A percentile compares a stretch with the other conserved stretches of the same genome.
phyloP scores from a whole-genome alignment of 2,329 filamentous ascomycete species.

The Colletotrichum orbiculare region DNA sequence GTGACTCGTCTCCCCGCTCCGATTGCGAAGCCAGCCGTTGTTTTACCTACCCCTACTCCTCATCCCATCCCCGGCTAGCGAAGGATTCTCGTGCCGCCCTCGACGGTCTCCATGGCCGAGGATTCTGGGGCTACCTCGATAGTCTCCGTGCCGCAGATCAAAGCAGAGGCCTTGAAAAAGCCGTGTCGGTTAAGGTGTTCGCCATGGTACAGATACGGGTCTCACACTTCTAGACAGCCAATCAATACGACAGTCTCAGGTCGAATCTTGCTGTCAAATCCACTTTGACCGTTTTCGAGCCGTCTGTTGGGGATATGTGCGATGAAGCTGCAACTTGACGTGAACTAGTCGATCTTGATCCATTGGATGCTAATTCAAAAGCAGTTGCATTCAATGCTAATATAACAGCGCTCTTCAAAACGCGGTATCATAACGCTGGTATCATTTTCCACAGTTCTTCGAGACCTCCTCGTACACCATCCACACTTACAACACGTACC shows the following conservation, averaged over 20 bases:
- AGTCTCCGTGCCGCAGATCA: slow-evolving; percentile 69
- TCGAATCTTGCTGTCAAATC: neutral
- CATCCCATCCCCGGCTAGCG: slow-evolving; percentile 57
- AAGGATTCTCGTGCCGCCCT: slow-evolving; percentile 65
- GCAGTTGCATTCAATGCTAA: no score
- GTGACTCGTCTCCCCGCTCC: slow-evolving; percentile 18
- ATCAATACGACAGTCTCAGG: slow-evolving; percentile 12
- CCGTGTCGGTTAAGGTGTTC: slow-evolving; percentile 65
- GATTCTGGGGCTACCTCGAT: slow-evolving; percentile 68
- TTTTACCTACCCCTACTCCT: neutral
- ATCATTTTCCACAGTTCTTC: no score
- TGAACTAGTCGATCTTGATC: neutral
- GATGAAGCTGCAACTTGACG: neutral
- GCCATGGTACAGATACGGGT: slow-evolving; percentile 75
- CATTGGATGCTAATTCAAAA: no score
- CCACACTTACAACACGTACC: slow-evolving; percentile 41
- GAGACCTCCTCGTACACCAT: neutral
- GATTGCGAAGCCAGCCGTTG: slow-evolving; percentile 6
- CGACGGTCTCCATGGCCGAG: slow-evolving; percentile 55
- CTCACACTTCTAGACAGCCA: slow-evolving; percentile 56
- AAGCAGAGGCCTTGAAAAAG: slow-evolving; percentile 68
- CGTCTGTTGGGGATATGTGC: neutral
- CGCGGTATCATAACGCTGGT: no score
- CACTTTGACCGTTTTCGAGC: neutral
- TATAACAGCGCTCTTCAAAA: no score